Percentiles rank a stretch among this genome's conserved stretches.
These are phyloP conservation scores for Fusarium neocosmosporiellum DNA, from an alignment of 2,329 filamentous ascomycete genomes.

Conservation along the genomic window DNA sequence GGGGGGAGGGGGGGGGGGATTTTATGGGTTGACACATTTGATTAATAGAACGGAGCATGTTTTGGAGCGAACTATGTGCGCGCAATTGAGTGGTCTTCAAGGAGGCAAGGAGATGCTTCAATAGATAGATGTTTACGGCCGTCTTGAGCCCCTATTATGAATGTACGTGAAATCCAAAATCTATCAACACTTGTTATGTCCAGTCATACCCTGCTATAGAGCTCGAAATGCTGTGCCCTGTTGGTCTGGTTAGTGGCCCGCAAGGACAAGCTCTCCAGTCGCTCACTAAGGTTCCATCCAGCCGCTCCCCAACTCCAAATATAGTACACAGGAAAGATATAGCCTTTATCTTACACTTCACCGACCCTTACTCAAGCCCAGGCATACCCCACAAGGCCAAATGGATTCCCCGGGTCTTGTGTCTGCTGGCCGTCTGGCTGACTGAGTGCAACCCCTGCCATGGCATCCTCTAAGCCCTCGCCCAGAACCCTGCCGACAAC, in stretches of 20 bases:
- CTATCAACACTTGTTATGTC: neutral
- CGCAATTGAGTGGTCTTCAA: neutral
- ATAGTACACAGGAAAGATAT: neutral
- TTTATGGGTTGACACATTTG: constrained; percentile 14
- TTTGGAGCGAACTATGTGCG: constrained; percentile 16
- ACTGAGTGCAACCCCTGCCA: constrained; percentile 21
- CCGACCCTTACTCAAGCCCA: constrained; percentile 10
- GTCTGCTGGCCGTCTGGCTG: neutral
- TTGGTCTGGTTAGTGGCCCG: neutral
- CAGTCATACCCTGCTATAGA: neutral
- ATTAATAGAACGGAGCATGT: constrained; percentile 19
- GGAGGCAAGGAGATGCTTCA: constrained; percentile 4
- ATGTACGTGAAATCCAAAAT: neutral
- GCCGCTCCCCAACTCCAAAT: neutral
- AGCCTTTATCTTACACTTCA: neutral
- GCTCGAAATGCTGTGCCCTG: neutral
- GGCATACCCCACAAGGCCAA: constrained; percentile 22
- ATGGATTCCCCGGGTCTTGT: neutral
- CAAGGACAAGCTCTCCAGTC: neutral
- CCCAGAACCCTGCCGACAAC: constrained; percentile 56
- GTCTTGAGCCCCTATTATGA: neutral
- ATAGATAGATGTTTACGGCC: neutral
- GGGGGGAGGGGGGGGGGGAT: too few relatives aligned
- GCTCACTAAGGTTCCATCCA: neutral
- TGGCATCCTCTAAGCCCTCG: constrained; percentile 31